Evolutionary conservation across 805 yeast species (phyloP).

Genomic region (Clavispora carvajalis): DNA sequence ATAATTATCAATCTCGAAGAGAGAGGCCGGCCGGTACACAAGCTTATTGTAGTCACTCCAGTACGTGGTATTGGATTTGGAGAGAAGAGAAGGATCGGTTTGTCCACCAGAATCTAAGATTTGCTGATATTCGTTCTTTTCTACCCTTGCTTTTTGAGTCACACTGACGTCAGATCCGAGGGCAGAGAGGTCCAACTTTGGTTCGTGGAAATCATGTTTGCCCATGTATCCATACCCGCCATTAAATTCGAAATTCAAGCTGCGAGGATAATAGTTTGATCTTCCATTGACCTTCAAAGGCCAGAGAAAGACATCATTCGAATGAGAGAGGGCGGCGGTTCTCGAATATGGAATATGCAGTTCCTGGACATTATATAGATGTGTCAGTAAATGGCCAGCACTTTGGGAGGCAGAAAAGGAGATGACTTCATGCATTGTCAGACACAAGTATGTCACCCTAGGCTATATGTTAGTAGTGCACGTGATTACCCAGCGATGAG

Average conservation of each 20-base stretch:
- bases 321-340: slow-evolving; percentile 41
- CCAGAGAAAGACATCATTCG: slow-evolving; percentile 37
- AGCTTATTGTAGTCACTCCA: slow-evolving; percentile 82
- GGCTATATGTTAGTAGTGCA: neutral
- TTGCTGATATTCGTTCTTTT: slow-evolving; percentile 56
- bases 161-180: neutral
- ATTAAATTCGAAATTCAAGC: slow-evolving; percentile 71
- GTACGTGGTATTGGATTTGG: slow-evolving; percentile 41
- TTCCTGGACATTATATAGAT: slow-evolving; percentile 78
- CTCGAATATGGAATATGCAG: slow-evolving; percentile 50
- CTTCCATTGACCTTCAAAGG: slow-evolving; percentile 22
- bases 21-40: slow-evolving; percentile 56
- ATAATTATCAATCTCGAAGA: slow-evolving; percentile 57
- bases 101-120: slow-evolving; percentile 49
- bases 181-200: slow-evolving; percentile 6
- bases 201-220: slow-evolving; percentile 43
- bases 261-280: slow-evolving; percentile 68
- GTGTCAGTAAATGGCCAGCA: slow-evolving; percentile 73
- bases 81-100: slow-evolving; percentile 24
- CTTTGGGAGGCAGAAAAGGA: slow-evolving; percentile 66
- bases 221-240: slow-evolving; percentile 73
- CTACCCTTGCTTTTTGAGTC: slow-evolving; percentile 16
- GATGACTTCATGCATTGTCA: slow-evolving; percentile 48
- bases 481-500: neutral
- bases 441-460: neutral